Conservation (phyloP, 2,329 filamentous ascomycete species). For the Claviceps arundinis region DNA sequence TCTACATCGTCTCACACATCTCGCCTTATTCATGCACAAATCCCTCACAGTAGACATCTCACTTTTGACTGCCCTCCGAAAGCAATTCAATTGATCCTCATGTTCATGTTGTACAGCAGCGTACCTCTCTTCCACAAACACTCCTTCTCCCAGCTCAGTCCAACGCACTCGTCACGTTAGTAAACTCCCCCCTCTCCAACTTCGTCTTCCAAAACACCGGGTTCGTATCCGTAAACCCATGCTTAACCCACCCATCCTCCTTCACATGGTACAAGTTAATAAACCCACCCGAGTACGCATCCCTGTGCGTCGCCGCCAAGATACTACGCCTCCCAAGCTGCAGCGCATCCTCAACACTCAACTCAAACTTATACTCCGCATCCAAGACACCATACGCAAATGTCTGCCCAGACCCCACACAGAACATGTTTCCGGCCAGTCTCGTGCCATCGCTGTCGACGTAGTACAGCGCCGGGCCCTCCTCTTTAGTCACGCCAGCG, state of each 20-base stretch:
- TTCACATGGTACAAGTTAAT: conserved; percentile 99
- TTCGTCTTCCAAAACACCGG: conserved; percentile 99
- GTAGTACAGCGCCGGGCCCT: conserved; percentile 96
- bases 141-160: conserved; percentile 17
- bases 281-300: conserved; percentile 96
- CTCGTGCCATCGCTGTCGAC: conserved; percentile 90
- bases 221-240: conserved; percentile 96
- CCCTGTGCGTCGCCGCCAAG: conserved; percentile 86
- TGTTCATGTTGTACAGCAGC: background rate
- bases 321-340: conserved; percentile 88
- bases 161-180: conserved; percentile 74
- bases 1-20: too few relatives aligned
- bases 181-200: conserved; percentile 96
- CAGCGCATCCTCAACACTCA: conserved; percentile 76
- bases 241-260: conserved; percentile 97
- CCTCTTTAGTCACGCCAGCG: conserved; percentile 86
- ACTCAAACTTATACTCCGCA: conserved; percentile 83
- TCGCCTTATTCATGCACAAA: background rate
- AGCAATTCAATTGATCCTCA: too few relatives aligned
- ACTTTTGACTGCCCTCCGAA: background rate
- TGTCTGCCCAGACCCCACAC: conserved; percentile 93
- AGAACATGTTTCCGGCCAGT: conserved; percentile 89
- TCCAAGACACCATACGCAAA: conserved; percentile 98
- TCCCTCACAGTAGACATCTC: background rate
- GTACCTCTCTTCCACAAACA: background rate